These are phyloP conservation scores for Tetracladium marchalianum DNA, from an alignment of 495 filamentous ascomycete species.

Conservation along the genomic window DNA sequence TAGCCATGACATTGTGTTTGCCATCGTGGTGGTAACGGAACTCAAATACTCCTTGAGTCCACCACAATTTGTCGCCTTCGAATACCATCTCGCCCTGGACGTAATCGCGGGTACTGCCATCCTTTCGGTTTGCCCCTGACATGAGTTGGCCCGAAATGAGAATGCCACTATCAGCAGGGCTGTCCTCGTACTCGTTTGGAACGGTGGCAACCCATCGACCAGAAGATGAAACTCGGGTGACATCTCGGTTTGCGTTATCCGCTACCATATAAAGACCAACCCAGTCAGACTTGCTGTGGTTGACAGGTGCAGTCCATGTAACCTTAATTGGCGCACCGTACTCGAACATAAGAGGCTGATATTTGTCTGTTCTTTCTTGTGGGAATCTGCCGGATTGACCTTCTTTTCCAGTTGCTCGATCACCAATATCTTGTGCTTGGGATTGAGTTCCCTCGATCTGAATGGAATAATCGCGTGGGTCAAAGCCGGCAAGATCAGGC, in stretches of 20 bases:
- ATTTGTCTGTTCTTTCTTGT: conserved; percentile 37
- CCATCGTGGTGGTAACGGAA: conserved; percentile 95
- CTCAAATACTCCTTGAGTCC: conserved; percentile 91
- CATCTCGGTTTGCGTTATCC: conserved; percentile 78
- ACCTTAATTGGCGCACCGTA: conserved; percentile 89
- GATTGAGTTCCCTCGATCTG: conserved; percentile 58
- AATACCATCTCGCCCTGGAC: conserved; percentile 77
- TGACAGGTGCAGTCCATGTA: conserved; percentile 82
- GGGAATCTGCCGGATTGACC: conserved; percentile 25
- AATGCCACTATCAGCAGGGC: conserved; percentile 69
- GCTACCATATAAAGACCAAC: conserved; percentile 89
- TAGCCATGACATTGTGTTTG: conserved; percentile 91
- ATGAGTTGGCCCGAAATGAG: conserved; percentile 52
- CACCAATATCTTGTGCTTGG: conserved; percentile 33
- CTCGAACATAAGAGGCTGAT: conserved; percentile 69
- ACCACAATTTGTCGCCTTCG: conserved; percentile 89
- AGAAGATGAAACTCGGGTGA: conserved; percentile 73
- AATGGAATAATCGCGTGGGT: conserved; percentile 74
- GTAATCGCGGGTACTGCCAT: conserved; percentile 39
- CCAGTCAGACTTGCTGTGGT: conserved; percentile 92
- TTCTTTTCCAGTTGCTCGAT: conserved; percentile 23
- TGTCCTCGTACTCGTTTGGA: conserved; percentile 65
- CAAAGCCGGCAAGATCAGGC: conserved; percentile 72
- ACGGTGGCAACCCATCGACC: conserved; percentile 85
- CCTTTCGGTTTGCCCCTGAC: conserved; percentile 30